Evolutionary conservation across 441 rosid genomes (phyloP).

Genomic region (Mallotus japonicus): DNA sequence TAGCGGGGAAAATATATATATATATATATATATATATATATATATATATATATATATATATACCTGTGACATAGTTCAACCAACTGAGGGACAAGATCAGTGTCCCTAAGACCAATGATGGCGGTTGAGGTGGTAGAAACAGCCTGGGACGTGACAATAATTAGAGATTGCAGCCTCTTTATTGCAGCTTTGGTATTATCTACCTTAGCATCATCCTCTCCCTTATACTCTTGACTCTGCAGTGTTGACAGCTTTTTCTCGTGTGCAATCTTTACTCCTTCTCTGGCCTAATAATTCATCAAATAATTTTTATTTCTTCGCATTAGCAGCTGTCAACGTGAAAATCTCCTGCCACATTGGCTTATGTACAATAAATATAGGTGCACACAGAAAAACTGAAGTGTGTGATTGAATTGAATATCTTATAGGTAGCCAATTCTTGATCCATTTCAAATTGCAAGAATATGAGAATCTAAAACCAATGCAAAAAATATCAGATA

Average conservation of each 20-base stretch:
- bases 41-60: no score
- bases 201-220: constrained; percentile 68
- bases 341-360: background rate
- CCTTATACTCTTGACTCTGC: constrained; percentile 91
- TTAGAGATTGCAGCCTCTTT: constrained; percentile 63
- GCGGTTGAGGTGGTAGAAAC: constrained; percentile 84
- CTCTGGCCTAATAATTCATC: constrained; percentile 55
- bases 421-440: background rate
- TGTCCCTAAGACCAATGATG: constrained; percentile 68
- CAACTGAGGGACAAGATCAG: constrained; percentile 86
- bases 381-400: background rate
- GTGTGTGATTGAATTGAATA: no score
- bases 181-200: constrained; percentile 84
- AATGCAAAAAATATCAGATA: no score
- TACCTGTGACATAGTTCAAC: constrained; percentile 89
- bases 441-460: no score
- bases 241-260: constrained; percentile 72
- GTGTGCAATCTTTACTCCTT: constrained; percentile 84
- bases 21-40: no score
- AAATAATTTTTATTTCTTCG: background rate
- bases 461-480: no score
- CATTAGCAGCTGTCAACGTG: constrained; percentile 15
- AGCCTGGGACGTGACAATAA: constrained; percentile 77
- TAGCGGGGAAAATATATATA: no score
- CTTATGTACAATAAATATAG: background rate